A percentile compares a stretch with the other conserved stretches of the same genome.
Conservation (phyloP, 164 flowering plant genomes). For the grape (Vitis vinifera) region DNA sequence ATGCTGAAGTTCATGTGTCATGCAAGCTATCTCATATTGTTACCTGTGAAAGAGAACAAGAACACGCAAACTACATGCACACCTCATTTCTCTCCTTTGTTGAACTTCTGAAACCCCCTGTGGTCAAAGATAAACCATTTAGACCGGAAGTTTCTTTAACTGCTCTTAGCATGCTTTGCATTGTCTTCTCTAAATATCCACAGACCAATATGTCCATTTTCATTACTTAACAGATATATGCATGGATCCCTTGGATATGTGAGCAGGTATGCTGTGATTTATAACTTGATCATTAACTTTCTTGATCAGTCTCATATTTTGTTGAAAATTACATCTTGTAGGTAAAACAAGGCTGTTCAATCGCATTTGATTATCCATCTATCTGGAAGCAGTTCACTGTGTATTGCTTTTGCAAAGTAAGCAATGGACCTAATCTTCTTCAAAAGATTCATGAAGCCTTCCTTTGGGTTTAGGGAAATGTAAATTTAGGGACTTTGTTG, state of each 20-base stretch:
- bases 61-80: constrained; percentile 49
- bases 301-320: not conserved
- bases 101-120: constrained; percentile 51
- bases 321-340: constrained; percentile 29
- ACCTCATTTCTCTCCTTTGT: constrained; percentile 44
- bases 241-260: constrained; percentile 81
- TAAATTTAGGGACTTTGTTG: not conserved
- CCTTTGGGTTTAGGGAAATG: not conserved
- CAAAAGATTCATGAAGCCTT: not conserved
- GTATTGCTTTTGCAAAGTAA: constrained; percentile 63
- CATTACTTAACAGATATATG: constrained; percentile 50
- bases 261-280: constrained; percentile 52
- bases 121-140: constrained; percentile 21
- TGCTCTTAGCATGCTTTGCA: constrained; percentile 82
- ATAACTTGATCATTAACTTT: not conserved
- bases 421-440: constrained; percentile 1
- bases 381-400: constrained; percentile 74
- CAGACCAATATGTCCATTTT: constrained; percentile 31
- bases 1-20: constrained; percentile 18
- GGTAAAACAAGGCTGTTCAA: constrained; percentile 50
- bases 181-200: constrained; percentile 59
- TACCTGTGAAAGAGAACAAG: constrained; percentile 29
- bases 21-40: constrained; percentile 11
- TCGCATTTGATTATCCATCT: constrained; percentile 61
- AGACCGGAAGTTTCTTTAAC: constrained; percentile 53